phyloP scores from a whole-genome alignment of 768 basidiomycete genomes.

The Antrodiella citrinella region DNA sequence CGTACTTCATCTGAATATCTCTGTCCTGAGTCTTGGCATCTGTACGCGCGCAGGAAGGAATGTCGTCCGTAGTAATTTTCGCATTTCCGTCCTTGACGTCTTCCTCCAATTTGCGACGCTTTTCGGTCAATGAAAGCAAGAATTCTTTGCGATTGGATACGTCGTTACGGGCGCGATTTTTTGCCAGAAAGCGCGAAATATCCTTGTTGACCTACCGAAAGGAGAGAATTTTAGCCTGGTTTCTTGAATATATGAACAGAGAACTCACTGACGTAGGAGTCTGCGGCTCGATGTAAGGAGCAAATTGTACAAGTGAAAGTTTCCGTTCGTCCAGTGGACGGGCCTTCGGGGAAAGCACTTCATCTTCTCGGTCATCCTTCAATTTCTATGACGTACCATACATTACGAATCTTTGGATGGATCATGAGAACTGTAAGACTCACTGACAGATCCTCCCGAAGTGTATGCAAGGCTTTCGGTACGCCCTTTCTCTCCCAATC shows the following conservation, averaged over 20 bases:
- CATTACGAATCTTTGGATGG: too few species aligned
- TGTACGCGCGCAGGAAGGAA: constrained; percentile 61
- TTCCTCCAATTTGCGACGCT: constrained; percentile 35
- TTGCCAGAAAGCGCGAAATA: constrained; percentile 64
- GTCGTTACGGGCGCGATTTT: constrained; percentile 64
- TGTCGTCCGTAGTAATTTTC: constrained; percentile 13
- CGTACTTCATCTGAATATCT: constrained; percentile 78
- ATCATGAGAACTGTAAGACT: constrained; percentile 13
- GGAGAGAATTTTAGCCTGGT: neutral
- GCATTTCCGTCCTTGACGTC: constrained; percentile 21
- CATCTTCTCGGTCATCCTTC: constrained; percentile 19
- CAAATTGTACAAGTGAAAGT: constrained; percentile 47
- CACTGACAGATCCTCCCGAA: constrained; percentile 46
- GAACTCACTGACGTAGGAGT: constrained; percentile 52
- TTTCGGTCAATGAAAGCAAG: constrained; percentile 48
- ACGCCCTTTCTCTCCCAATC: constrained; percentile 57
- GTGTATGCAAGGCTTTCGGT: constrained; percentile 43
- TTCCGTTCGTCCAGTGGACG: constrained; percentile 59
- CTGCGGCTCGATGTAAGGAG: constrained; percentile 37
- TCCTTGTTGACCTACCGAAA: constrained; percentile 51
- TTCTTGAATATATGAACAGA: neutral
- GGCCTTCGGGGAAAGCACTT: constrained; percentile 16
- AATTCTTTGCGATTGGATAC: constrained; percentile 75
- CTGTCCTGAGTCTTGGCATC: constrained; percentile 66
- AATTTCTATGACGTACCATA: constrained; percentile 10